Evolutionary conservation across 148 eudicot genomes (phyloP), one percentile per base, ranked within the genome.

Genomic region (Vaccinium myrtillus): DNA sequence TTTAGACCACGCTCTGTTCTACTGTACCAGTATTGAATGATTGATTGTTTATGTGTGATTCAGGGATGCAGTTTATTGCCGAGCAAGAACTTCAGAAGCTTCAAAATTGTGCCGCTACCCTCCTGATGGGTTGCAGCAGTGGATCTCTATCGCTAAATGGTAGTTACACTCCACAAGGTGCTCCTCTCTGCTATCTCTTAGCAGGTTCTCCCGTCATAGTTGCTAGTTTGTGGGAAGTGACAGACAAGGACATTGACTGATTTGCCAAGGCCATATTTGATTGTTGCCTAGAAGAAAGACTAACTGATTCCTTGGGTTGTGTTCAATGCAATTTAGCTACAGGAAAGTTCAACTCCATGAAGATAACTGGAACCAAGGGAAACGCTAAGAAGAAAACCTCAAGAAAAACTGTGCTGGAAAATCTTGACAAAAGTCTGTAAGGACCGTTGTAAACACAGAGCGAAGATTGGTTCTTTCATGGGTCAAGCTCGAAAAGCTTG

Each of bases 151-250:
- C 84, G 19, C 63, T 93, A 50, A 87, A 90, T 43, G 98, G 99
- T 11, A 54, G 83, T 5, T 97, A 94, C 65, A 76, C 93, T 83
- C 99, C 99, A 8, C 90, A 89, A 27, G 97, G 98, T 51, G 88
- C 93, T 84, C 93, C 98, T 39, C 89, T 95, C 56, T 89, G 90
- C 82, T 97, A 97, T 84, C 86, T 97, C 16, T 81, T 91, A 70
- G 97, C 97, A 1, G 99, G 99, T 10, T 94, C 99, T 85, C 99
- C 99, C 15, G 90, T 94, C 19, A 94, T 94, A 23, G 89, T 97
- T 27, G 99, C 99, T 25, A 97, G 95, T 87, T 89, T 97, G 53
- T 97, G 99, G 99, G 98, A 95, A 56, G 99, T 97, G 75, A 97
- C 99, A 0, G 99, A 97, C 88, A 89, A 88, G 84, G 99, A 97